A percentile compares a stretch with the other conserved stretches of the same genome.
Evolutionary conservation across 352 stramenopile genomes (phyloP).

Genomic region (Salisapilia sapeloensis): DNA sequence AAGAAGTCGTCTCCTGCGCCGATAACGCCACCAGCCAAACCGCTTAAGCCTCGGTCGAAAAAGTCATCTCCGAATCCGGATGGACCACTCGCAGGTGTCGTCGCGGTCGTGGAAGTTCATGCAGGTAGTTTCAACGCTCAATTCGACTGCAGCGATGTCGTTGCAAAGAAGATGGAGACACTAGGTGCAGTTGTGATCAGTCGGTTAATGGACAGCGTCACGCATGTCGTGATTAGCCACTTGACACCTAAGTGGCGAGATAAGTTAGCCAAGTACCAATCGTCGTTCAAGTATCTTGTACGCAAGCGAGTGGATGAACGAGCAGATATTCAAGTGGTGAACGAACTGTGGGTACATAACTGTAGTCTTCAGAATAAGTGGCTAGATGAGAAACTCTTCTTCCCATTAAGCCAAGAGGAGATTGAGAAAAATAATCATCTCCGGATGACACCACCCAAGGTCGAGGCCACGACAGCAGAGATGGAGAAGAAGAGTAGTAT

Average conservation of each 20-base stretch:
- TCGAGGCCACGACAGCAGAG: no score
- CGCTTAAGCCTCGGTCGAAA: no score
- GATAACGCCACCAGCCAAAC: no score
- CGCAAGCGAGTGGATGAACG: slow-evolving; percentile 6
- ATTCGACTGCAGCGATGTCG: slow-evolving; percentile 67
- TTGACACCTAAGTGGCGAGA: slow-evolving; percentile 45
- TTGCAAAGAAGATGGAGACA: slow-evolving; percentile 39
- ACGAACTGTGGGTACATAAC: slow-evolving; percentile 68
- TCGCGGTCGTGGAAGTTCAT: slow-evolving; percentile 61
- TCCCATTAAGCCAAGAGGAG: slow-evolving; percentile 33
- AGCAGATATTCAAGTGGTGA: slow-evolving; percentile 51
- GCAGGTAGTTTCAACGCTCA: slow-evolving; percentile 39
- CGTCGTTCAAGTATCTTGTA: slow-evolving; percentile 10
- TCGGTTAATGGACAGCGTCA: slow-evolving; percentile 39
- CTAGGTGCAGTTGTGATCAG: slow-evolving; percentile 56
- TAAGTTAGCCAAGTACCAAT: slow-evolving; percentile 59
- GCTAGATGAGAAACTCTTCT: slow-evolving; percentile 57
- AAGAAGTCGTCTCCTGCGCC: no score
- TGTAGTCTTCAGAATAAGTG: slow-evolving; percentile 53
- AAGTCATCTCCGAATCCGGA: no score
- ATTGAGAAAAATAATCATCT: background rate
- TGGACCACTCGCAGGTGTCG: slow-evolving; percentile 27
- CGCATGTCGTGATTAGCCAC: slow-evolving; percentile 64
- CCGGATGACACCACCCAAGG: no score
- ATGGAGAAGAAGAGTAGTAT: no score